phyloP scores from a whole-genome alignment of 768 basidiomycete genomes.

The Boletellus sp. region DNA sequence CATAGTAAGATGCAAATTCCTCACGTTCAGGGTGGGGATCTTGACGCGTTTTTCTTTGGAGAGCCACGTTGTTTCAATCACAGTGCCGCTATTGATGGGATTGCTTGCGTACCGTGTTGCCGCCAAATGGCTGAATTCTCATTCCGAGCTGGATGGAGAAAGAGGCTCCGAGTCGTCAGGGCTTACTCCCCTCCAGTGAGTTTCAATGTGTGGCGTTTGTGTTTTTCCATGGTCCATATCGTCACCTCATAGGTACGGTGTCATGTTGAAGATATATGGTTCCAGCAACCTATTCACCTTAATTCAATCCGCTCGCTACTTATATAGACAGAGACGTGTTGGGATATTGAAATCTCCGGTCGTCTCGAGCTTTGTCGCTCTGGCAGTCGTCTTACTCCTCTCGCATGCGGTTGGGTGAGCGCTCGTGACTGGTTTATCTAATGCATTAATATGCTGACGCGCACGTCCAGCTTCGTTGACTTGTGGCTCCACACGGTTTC shows the following conservation, averaged over 20 bases:
- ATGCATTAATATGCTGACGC: neutral
- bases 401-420: conserved; percentile 1
- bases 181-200: neutral
- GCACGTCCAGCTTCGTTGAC: neutral
- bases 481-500: conserved; percentile 2
- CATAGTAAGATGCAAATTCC: neutral
- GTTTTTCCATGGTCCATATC: neutral
- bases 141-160: neutral
- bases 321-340: neutral
- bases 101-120: neutral
- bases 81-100: neutral
- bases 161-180: neutral
- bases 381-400: neutral
- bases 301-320: neutral
- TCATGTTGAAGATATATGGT: conserved; percentile 5
- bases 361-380: neutral
- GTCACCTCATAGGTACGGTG: neutral
- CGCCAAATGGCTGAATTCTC: neutral
- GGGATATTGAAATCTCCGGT: neutral
- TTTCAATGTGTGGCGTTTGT: neutral
- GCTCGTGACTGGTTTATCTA: neutral
- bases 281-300: conserved; percentile 1
- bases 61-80: neutral
- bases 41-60: neutral
- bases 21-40: neutral